These are phyloP conservation scores for Cordyceps militaris DNA, from an alignment of 2,329 filamentous ascomycete species.

Conservation along the genomic window DNA sequence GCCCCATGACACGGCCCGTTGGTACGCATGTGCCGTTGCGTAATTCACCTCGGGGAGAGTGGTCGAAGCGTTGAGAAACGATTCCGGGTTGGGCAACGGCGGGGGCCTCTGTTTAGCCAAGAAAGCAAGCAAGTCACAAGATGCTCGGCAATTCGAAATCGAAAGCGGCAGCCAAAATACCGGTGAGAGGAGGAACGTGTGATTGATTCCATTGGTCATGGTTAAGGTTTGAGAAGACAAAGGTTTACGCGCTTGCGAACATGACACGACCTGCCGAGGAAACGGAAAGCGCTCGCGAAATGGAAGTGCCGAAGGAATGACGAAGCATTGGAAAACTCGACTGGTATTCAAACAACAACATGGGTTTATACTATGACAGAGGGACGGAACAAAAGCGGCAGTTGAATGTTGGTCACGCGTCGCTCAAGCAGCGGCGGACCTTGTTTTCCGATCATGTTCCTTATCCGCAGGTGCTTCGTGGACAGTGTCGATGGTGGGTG, in stretches of 20 bases:
- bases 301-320: not conserved
- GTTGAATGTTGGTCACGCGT: not conserved
- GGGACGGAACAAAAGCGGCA: not conserved
- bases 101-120: not conserved
- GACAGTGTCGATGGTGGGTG: not conserved
- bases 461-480: constrained; percentile 4
- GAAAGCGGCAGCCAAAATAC: not conserved
- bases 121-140: not conserved
- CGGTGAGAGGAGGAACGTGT: not conserved
- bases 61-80: not conserved
- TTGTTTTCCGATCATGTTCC: not conserved
- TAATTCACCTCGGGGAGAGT: not conserved
- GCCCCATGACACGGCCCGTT: not conserved
- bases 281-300: not conserved
- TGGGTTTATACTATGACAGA: not conserved
- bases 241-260: not conserved
- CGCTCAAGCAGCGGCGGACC: not conserved
- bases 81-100: no score
- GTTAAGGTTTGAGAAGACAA: not conserved
- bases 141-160: not conserved
- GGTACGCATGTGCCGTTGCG: not conserved
- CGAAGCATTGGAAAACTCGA: not conserved
- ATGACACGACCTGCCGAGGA: not conserved
- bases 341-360: not conserved
- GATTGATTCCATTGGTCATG: not conserved